phyloP scores from a whole-genome alignment of 768 basidiomycete species.

The Lactarius tabidus region DNA sequence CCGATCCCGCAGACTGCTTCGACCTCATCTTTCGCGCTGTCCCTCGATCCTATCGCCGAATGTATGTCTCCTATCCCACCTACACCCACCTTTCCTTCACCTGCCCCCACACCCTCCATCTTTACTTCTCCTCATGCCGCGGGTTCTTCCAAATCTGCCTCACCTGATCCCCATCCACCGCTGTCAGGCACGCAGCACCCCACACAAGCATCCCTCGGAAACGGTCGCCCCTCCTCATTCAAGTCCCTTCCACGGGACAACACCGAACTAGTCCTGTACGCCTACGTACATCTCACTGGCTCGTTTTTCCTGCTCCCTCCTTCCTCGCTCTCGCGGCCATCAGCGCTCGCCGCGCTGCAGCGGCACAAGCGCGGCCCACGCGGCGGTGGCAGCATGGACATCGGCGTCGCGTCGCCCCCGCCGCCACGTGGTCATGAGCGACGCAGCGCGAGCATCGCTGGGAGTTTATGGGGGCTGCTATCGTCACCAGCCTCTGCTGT shows the following conservation, averaged over 20 bases:
- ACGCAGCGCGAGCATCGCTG: constrained; percentile 46
- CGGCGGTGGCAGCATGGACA: constrained; percentile 81
- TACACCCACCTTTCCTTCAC: constrained; percentile 31
- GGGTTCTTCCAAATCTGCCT: constrained; percentile 22
- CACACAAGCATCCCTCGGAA: constrained; percentile 27
- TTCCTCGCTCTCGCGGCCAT: constrained; percentile 41
- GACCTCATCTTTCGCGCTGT: constrained; percentile 33
- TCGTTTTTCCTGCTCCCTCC: constrained; percentile 54
- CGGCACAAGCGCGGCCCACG: constrained; percentile 49
- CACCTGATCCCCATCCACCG: constrained; percentile 26
- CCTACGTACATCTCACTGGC: constrained; percentile 78
- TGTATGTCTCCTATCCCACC: constrained; percentile 30
- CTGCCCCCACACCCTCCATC: constrained; percentile 31
- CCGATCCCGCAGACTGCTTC: constrained; percentile 31
- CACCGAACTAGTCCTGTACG: constrained; percentile 71
- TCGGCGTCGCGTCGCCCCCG: constrained; percentile 44
- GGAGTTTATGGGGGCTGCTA: constrained; percentile 42
- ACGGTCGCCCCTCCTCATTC: constrained; percentile 21
- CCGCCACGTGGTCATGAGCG: constrained; percentile 41
- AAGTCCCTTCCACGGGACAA: constrained; percentile 13
- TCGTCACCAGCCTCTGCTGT: constrained; percentile 27
- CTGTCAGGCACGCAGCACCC: constrained; percentile 30
- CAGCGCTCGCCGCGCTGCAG: constrained; percentile 45
- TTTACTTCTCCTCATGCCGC: constrained; percentile 8
- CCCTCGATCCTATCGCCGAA: constrained; percentile 37